Evolutionary conservation across 73 alveolate species (phyloP), one percentile per base, ranked within the genome.

Genomic region (Effrenium voratum): DNA sequence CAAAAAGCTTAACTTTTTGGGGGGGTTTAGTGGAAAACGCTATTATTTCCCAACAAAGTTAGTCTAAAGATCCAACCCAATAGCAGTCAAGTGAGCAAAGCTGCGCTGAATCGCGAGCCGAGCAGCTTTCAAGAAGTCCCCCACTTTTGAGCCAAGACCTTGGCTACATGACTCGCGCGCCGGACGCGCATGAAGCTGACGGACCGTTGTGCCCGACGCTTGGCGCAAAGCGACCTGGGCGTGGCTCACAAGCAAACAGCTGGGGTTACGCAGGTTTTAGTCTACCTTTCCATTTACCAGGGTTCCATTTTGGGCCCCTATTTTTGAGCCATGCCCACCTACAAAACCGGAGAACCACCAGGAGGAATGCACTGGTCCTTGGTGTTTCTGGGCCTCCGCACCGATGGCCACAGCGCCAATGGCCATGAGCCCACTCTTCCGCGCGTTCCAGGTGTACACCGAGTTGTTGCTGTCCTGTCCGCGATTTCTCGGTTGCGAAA

Each of bases 391-490:
- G 86, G 59, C 41, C 24, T 76, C 86, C n/a, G 41, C 40, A 16
- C 86, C 86, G 6, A 76, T 76, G 26, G 86, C 86, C 34, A 76
- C 86, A 16, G 86, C 86, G 6, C 86, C 86, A 3, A 76, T 4
- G 0, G 86, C 59, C 6, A 57, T 76, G 60, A 76, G 59, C 40
- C 86, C 86, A 30, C 57, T 76, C 57, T 76, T 76, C 41, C 38
- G 50, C 63, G 63, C 63, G 8, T n/a, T n/a, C n/a, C n/a, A n/a
- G n/a, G n/a, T n/a, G n/a, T n/a, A n/a, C n/a, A n/a, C n/a, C n/a
- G n/a, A n/a, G 63, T 52, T 10, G n/a, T 19, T 5, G 86, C 86
- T 2, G 45, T 32, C 5, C 38, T 32, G 40, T 57, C 86, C 63
- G 26, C 63, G 63, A 76, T 57, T 40, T 76, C 86, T 26, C 40